Base-by-base conservation (phyloP, 176 grass and related monocot species). In the Eleusine indica region DNA sequence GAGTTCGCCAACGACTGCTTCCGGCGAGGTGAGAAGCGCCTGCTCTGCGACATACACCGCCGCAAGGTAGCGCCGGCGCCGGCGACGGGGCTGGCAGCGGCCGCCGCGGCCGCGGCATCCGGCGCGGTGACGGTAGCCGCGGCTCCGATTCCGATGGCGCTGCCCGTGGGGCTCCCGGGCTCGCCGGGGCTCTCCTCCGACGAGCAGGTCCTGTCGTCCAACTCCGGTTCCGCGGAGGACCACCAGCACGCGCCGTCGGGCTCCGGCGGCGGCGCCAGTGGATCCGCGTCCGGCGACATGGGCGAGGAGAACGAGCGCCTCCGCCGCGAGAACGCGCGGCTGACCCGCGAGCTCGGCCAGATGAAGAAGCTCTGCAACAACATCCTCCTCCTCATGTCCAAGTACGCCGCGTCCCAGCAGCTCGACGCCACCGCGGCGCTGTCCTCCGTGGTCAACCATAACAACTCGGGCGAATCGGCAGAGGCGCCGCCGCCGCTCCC, bases 311-410 rank as follows among this genome's bases (percentile, higher is more conserved):
- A 96, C 86, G 89, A 91, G 22, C 83, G 91, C 28, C 89, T 93
- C 37, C 77, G 84, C 1, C 87, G 83, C 29, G 94, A 96, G 70
- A 96, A 96, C 84, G 40, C 78, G 47, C 84, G 91, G 48, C 78
- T 96, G 42, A 91, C 81, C 44, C 94, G 94, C n/a, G 94, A 96
- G 77, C 83, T 96, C 9, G 84, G 88, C 0, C 88, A 96, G 74
- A 96, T 96, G 91, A 96, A 96, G 84, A 96, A 91, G 82, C 89
- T 96, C 35, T 96, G 94, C 76, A 91, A 89, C 64, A 96, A 96
- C 73, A 96, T 96, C 71, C 7, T 96, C n/a, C 76, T 89, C 61
- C 94, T 96, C 69, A 93, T 96, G 94, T 91, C 89, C 51, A 96
- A 91, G 74, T 96, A 86, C 65, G 81, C 88, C 70, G 22, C 91